phyloP scores from a whole-genome alignment of 73 alveolate genomes.

The Blepharisma stoltei region DNA sequence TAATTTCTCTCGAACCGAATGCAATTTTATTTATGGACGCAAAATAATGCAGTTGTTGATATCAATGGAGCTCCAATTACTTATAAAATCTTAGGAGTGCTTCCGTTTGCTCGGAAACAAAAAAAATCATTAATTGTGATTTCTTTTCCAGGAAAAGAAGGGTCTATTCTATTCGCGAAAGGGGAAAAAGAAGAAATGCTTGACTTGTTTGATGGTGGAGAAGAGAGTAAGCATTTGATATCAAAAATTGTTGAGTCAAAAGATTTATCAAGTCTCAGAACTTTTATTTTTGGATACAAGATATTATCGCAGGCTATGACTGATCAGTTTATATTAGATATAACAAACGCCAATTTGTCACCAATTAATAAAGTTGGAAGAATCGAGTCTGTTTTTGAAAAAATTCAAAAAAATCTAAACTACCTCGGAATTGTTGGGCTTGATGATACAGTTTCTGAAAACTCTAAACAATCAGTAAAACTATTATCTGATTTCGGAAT shows the following conservation, averaged over 20 bases:
- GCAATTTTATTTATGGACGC: too few relatives aligned
- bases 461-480: background rate
- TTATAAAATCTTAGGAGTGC: too few relatives aligned
- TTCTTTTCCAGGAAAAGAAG: too few relatives aligned
- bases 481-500: background rate
- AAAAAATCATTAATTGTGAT: too few relatives aligned
- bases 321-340: background rate
- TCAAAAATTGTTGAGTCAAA: background rate
- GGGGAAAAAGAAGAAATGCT: conserved; percentile 27
- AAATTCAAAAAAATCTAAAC: background rate
- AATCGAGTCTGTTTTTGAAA: conserved; percentile 20
- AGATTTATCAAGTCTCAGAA: background rate
- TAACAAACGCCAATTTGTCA: background rate
- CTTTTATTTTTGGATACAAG: background rate
- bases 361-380: conserved; percentile 8
- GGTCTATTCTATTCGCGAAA: background rate
- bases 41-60: too few relatives aligned
- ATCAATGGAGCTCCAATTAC: too few relatives aligned
- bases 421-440: background rate
- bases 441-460: conserved; percentile 3
- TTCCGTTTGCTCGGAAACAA: too few relatives aligned
- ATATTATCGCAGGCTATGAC: background rate
- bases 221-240: background rate
- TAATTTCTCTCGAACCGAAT: too few relatives aligned
- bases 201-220: background rate